Base-by-base conservation (phyloP, 2,329 filamentous ascomycete species). In the Nigrospora osmanthi region DNA sequence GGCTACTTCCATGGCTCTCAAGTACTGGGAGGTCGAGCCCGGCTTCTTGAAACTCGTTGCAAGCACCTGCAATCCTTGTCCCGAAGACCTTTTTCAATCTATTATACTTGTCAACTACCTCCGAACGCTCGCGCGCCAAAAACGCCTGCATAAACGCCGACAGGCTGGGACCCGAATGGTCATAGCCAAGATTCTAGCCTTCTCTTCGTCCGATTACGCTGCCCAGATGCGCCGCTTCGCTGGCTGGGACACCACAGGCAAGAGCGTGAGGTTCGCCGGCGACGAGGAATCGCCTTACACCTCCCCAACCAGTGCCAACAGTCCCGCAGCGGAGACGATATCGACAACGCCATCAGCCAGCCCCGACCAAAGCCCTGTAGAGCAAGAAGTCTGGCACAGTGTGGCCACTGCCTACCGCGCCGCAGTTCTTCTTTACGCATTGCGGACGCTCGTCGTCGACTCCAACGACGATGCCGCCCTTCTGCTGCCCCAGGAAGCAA, bases 31-130 rank as follows among this genome's bases (percentile, higher is more conserved):
- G 13, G 42, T 47, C 16, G 47, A 47, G 15, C 42, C 47, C 1
- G 40, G 40, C 10, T 38, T 49, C 11, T 38, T 49, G 14, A 45
- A 45, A 15, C 38, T 39, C 9, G 28, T 47, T 12, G 38, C 45
- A 11, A 43, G 42, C 11, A 49, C 45, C 2, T 44, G 45, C 40
- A 47, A 42, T 10, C 47, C 47, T 2, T 44, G 42, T 12, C 47
- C 45, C 19, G 47, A 49, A 14, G 47, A 44, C 14, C 17, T 49
- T 16, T 49, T 47, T 36, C 41, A 46, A 13, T 40, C 43, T 17
- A 40, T 49, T 12, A 47, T 44, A 10, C 36, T 49, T 30, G 36
- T 47, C 38, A 49, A 49, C 44, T 49, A 49, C 28, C 45, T 49
- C 1, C 47, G 47, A 16, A 39, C 44, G 2, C 43, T 47, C 17